Conservation (phyloP, 164 flowering plant species). For the Pachysandra terminalis region DNA sequence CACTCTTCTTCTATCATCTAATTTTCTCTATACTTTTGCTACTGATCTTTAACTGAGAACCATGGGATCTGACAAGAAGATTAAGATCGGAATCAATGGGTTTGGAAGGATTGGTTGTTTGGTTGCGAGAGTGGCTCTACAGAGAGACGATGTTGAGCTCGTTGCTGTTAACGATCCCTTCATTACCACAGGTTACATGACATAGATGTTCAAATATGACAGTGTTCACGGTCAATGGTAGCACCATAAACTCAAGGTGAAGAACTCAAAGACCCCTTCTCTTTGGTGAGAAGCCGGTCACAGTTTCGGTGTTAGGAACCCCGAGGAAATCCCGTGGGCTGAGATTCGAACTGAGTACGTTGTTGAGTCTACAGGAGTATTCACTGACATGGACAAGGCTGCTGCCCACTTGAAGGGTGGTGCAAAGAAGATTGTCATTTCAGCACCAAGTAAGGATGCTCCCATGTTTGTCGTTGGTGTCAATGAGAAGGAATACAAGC, state of each 20-base stretch:
- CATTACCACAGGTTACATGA: conserved; percentile 32
- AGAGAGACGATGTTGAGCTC: conserved; percentile 30
- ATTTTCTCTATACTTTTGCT: too few species aligned
- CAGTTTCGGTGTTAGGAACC: conserved; percentile 13
- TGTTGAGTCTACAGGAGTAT: too few species aligned
- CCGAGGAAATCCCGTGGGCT: too few species aligned
- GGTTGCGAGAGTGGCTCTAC: conserved; percentile 32
- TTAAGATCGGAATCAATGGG: too few species aligned
- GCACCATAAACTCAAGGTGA: conserved; percentile 28
- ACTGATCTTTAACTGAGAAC: too few species aligned
- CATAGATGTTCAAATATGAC: conserved; percentile 35
- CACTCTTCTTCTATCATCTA: too few species aligned
- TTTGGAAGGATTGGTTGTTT: conserved; percentile 35
- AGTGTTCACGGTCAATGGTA: conserved; percentile 30
- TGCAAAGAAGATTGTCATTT: conserved; percentile 57
- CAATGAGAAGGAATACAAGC: conserved; percentile 46
- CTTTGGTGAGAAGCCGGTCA: conserved; percentile 25
- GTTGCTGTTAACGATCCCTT: conserved; percentile 35
- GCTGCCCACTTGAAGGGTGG: conserved; percentile 47
- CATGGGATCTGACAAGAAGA: too few species aligned
- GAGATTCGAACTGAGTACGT: too few species aligned
- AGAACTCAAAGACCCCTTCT: conserved; percentile 32
- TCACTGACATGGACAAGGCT: too few species aligned
- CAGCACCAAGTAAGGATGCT: conserved; percentile 56
- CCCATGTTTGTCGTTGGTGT: conserved; percentile 63